phyloP scores from a whole-genome alignment of 495 filamentous ascomycete genomes.

The Letharia columbiana region DNA sequence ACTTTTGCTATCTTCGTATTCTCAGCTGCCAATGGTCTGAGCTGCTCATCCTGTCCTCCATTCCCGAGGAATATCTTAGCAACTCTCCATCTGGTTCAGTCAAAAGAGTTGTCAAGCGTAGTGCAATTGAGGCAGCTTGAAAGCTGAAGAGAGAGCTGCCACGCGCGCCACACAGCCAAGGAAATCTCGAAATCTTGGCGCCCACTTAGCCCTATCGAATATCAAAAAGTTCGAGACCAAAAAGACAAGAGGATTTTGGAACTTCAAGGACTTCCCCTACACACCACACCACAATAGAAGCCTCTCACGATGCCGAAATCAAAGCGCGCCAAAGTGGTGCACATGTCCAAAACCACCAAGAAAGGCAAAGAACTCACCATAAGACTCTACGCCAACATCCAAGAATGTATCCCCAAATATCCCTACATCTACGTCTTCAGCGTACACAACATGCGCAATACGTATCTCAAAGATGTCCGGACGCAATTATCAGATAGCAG shows the following conservation, averaged over 20 bases:
- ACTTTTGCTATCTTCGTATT: constrained; percentile 5
- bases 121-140: no score
- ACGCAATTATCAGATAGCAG: constrained; percentile 75
- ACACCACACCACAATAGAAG: neutral
- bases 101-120: neutral
- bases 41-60: constrained; percentile 5
- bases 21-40: neutral
- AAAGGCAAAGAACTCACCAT: constrained; percentile 86
- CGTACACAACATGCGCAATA: constrained; percentile 98
- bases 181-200: neutral
- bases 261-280: no score
- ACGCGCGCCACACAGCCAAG: neutral
- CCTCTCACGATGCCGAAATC: constrained; percentile 78
- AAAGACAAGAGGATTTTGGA: neutral
- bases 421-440: constrained; percentile 86
- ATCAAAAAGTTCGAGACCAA: neutral
- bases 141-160: no score
- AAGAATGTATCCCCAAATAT: constrained; percentile 75
- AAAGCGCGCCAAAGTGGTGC: constrained; percentile 80
- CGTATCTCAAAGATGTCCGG: constrained; percentile 86
- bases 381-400: constrained; percentile 78
- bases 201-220: neutral
- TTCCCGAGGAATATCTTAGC: neutral
- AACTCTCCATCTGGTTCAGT: neutral
- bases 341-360: constrained; percentile 83